These are phyloP conservation scores for Pneumocystis oryctolagi DNA, from an alignment of 1,139 yeast species.

Conservation along the genomic window DNA sequence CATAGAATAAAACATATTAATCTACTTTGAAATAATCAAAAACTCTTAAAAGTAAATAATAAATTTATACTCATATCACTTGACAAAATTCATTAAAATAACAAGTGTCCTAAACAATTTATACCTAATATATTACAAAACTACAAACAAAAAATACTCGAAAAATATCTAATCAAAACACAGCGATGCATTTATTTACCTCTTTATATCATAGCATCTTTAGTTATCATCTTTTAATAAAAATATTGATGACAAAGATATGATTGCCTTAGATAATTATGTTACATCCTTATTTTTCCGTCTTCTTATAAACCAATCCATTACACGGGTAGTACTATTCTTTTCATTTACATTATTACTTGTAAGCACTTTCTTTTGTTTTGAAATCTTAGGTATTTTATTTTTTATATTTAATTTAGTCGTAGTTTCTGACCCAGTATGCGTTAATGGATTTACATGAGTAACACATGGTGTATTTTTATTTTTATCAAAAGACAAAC, in stretches of 20 bases:
- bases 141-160: background rate
- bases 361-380: background rate
- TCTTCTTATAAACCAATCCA: background rate
- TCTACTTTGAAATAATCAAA: background rate
- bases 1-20: background rate
- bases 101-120: background rate
- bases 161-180: background rate
- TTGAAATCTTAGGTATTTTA: background rate
- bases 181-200: background rate
- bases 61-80: background rate
- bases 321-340: background rate
- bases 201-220: background rate
- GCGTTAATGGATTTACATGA: background rate
- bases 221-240: background rate
- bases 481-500: background rate
- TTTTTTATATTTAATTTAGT: background rate
- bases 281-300: background rate
- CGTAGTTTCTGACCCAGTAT: background rate
- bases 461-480: background rate
- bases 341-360: background rate
- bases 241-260: background rate
- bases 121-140: background rate
- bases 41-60: background rate
- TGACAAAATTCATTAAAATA: background rate
- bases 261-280: background rate